Base-by-base conservation (phyloP, 2,329 filamentous ascomycete species). In the Neofusicoccum kwambonambiense region DNA sequence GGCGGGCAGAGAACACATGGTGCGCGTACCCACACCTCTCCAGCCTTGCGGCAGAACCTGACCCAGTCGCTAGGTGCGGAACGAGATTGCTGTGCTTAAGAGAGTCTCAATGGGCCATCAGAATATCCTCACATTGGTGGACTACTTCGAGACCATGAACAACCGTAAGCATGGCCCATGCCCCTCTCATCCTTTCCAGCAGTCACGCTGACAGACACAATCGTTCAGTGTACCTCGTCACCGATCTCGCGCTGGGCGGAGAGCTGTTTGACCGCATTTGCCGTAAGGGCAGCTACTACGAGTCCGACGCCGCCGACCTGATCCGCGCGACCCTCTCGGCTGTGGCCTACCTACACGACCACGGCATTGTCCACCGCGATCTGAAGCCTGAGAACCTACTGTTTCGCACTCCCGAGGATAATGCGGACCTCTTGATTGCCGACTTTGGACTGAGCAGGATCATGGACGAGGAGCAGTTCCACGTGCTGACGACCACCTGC, bases 121-220 rank as follows among this genome's bases (percentile, higher is more conserved):
- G 78, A 99, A 99, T 76, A 98, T 99, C 76, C 82, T 99, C 67
- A 99, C 95, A 1, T 85, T 99, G 66, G 95, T 98, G 72, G 95
- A 99, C 82, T 99, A 98, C 80, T 99, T 99, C 75, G 95, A 99
- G 82, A 99, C 95, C 6, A 96, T 97, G 91, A 98, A 99, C 82
- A 99, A 99, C 80, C 86, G 87, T 89, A 79, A 65, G 83, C 72
- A 37, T 27, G 12, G 34, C 47, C 47, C 34, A n/a, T 11, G 45
- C n/a, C 31, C n/a, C 7, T 13, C 31, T 8, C 22, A 13, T 41
- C 27, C 19, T 62, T 50, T n/a, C 19, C 3, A 9, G 41, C 19
- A 37, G 44, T 13, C 54, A 34, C 17, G 50, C 49, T 47, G 39
- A 64, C 51, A 7, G 31, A 9, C 22, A 4, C 12, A 13, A 15